Conservation (phyloP, 2,329 filamentous ascomycete genomes). For the Sporothrix phasma region DNA sequence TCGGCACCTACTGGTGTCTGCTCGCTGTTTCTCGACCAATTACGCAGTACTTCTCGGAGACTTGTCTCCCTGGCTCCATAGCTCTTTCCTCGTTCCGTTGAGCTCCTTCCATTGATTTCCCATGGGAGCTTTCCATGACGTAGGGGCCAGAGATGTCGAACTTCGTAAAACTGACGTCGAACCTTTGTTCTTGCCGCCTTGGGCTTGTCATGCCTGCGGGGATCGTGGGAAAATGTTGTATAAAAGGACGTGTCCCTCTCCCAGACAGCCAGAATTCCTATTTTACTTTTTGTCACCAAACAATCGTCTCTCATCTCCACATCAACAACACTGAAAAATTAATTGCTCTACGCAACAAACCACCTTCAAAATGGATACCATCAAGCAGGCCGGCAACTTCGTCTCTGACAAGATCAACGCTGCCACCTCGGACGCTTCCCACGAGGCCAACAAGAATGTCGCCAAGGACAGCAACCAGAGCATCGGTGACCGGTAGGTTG, state of each 20-base stretch:
- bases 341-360: conserved; percentile 14
- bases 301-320: conserved; percentile 10
- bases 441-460: conserved; percentile 51
- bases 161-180: too few species aligned
- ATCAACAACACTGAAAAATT: conserved; percentile 14
- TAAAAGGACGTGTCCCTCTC: conserved; percentile 7
- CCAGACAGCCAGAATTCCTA: background rate
- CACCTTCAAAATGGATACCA: conserved; percentile 30
- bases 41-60: background rate
- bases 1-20: background rate
- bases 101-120: background rate
- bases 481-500: conserved; percentile 34
- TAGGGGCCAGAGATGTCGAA: background rate
- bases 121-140: background rate
- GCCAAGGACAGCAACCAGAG: conserved; percentile 45
- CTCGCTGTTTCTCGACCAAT: background rate
- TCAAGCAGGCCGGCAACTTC: conserved; percentile 48
- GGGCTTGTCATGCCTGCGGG: background rate
- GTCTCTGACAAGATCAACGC: conserved; percentile 47
- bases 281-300: background rate
- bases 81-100: background rate
- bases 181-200: background rate
- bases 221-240: background rate
- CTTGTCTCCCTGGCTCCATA: background rate
- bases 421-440: conserved; percentile 35